Percentiles rank a stretch among this genome's conserved stretches.
These are phyloP conservation scores for Colletotrichum incanum DNA, from an alignment of 2,329 filamentous ascomycete species.

Conservation along the genomic window DNA sequence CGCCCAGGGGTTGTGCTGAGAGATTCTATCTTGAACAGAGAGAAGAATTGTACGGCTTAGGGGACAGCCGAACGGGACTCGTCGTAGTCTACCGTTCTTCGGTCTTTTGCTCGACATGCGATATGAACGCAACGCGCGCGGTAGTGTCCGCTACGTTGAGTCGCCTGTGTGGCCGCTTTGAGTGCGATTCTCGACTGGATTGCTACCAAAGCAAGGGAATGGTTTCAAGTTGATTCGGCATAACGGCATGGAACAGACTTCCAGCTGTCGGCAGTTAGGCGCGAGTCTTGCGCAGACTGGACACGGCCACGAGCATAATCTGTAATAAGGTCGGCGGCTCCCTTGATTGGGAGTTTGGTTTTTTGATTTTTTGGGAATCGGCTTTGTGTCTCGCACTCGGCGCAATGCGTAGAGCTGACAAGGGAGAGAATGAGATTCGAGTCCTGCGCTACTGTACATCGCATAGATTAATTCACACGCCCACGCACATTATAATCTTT, in stretches of 20 bases:
- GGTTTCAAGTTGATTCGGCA: conserved; percentile 27
- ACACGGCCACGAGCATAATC: conserved; percentile 21
- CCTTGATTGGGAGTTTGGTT: conserved; percentile 5
- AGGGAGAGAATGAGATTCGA: conserved; percentile 11
- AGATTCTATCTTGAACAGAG: not conserved
- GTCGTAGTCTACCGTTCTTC: not conserved
- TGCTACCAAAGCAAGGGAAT: conserved; percentile 15
- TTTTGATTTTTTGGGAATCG: not conserved
- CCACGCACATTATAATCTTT: not conserved
- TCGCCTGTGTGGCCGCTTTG: conserved; percentile 1
- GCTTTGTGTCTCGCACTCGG: conserved; percentile 15
- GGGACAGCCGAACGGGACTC: not conserved
- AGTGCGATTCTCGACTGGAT: not conserved
- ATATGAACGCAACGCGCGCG: not conserved
- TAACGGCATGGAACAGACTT: not conserved
- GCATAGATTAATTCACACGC: conserved; percentile 34
- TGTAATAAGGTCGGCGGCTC: conserved; percentile 19
- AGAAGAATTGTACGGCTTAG: conserved; percentile 2
- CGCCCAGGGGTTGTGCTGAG: conserved; percentile 37
- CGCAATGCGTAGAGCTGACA: conserved; percentile 26
- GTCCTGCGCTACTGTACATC: conserved; percentile 30
- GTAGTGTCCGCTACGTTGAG: not conserved
- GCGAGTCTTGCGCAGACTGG: conserved; percentile 12
- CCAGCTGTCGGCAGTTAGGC: conserved; percentile 6
- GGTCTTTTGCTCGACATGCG: not conserved